phyloP scores from a whole-genome alignment of 306 rosid genomes.

The Benincasa hispida region DNA sequence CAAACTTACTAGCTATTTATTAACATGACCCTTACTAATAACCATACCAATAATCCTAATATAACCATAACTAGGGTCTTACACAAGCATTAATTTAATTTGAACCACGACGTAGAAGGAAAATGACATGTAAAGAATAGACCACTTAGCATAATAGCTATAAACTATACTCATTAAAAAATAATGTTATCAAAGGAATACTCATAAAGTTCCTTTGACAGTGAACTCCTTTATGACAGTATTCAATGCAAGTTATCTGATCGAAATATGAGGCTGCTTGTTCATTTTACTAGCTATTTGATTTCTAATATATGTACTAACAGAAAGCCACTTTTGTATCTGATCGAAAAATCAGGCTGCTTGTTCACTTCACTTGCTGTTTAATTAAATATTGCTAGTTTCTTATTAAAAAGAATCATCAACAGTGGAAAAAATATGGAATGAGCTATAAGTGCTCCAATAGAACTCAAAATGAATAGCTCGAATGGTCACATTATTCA shows the following conservation, averaged over 20 bases:
- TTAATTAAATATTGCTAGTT: neutral
- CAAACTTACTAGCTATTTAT: too few species aligned
- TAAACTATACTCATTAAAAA: neutral
- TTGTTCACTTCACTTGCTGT: neutral
- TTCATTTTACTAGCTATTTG: neutral
- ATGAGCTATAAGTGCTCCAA: neutral
- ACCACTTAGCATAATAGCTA: neutral
- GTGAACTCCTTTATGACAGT: neutral
- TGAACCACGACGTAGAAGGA: neutral
- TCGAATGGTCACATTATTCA: neutral
- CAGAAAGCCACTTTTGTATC: neutral
- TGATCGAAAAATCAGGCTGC: too few species aligned
- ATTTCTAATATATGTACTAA: neutral
- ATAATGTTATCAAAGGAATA: neutral
- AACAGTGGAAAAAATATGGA: neutral
- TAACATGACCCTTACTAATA: too few species aligned
- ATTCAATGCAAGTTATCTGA: neutral
- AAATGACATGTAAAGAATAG: neutral
- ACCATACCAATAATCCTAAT: too few species aligned
- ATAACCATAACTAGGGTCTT: too few species aligned
- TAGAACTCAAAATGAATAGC: neutral
- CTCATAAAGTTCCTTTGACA: neutral
- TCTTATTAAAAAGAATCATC: neutral
- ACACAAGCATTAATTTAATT: neutral
- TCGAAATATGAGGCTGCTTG: neutral